Conservation (phyloP, 2,329 filamentous ascomycete species). For the Ophidiomyces ophidiicola region DNA sequence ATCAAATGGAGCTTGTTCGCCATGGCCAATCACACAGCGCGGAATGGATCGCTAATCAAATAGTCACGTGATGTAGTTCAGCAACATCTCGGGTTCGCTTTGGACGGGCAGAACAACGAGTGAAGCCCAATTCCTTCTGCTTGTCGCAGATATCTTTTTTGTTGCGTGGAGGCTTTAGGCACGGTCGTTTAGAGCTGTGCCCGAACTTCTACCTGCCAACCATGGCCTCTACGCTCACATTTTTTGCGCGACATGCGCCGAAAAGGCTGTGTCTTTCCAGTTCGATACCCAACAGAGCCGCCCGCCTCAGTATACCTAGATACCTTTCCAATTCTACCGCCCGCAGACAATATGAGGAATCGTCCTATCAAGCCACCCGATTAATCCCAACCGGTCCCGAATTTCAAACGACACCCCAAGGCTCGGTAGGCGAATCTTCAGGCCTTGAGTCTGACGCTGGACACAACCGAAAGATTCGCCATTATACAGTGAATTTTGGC, state of each 20-base stretch:
- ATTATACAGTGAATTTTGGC: slow-evolving; percentile 99
- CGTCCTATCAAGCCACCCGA: slow-evolving; percentile 39
- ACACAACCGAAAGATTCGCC: slow-evolving; percentile 70
- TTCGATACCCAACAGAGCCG: slow-evolving; percentile 28
- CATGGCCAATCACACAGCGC: slow-evolving; percentile 6
- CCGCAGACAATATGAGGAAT: slow-evolving; percentile 42
- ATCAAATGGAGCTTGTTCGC: neutral
- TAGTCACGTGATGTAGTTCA: slow-evolving; percentile 4
- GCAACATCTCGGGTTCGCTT: slow-evolving; percentile 9
- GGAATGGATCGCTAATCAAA: slow-evolving; percentile 1
- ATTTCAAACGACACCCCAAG: slow-evolving; percentile 27
- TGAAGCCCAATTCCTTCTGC: slow-evolving; percentile 8
- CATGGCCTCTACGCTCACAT: slow-evolving; percentile 51
- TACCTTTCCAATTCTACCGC: slow-evolving; percentile 45
- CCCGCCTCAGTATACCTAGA: slow-evolving; percentile 38
- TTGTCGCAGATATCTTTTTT: slow-evolving; percentile 16
- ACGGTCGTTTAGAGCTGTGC: slow-evolving; percentile 19
- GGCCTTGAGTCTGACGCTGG: slow-evolving; percentile 37
- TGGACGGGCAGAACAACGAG: neutral
- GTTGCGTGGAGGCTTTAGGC: slow-evolving; percentile 29
- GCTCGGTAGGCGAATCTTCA: slow-evolving; percentile 16
- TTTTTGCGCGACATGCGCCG: slow-evolving; percentile 47
- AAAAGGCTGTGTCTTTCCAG: slow-evolving; percentile 46
- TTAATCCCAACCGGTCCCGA: slow-evolving; percentile 46
- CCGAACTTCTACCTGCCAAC: slow-evolving; percentile 17